These are phyloP conservation scores for Penicillium sp. DNA, from an alignment of 2,329 filamentous ascomycete species.

Conservation along the genomic window DNA sequence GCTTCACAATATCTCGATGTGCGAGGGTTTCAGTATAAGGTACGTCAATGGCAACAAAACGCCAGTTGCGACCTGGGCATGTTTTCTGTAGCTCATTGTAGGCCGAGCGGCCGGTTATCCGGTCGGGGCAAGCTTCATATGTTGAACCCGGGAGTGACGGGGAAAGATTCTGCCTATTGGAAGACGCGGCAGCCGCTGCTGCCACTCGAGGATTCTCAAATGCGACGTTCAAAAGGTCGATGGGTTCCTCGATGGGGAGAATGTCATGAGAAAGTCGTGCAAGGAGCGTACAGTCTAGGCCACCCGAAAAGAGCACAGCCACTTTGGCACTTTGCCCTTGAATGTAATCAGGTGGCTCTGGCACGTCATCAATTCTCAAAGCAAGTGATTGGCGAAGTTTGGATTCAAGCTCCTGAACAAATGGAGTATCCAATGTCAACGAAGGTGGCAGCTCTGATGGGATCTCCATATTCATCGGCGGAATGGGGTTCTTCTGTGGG, in stretches of 20 bases:
- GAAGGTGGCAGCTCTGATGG: slow-evolving; percentile 31
- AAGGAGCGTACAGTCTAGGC: slow-evolving; percentile 86
- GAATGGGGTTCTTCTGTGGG: slow-evolving; percentile 43
- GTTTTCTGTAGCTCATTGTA: slow-evolving; percentile 69
- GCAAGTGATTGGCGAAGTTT: slow-evolving; percentile 63
- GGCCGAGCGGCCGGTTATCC: slow-evolving; percentile 79
- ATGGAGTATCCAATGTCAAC: slow-evolving; percentile 45
- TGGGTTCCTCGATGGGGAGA: slow-evolving; percentile 64
- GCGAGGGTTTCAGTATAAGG: slow-evolving; percentile 72
- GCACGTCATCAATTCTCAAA: slow-evolving; percentile 66
- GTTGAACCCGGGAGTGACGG: slow-evolving; percentile 21
- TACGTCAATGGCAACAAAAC: slow-evolving; percentile 78
- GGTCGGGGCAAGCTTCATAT: slow-evolving; percentile 87
- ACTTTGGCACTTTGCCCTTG: slow-evolving; percentile 46
- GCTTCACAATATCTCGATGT: slow-evolving; percentile 69
- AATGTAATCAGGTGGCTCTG: slow-evolving; percentile 51
- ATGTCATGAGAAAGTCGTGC: slow-evolving; percentile 78
- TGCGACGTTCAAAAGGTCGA: slow-evolving; percentile 92
- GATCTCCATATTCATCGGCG: slow-evolving; percentile 44
- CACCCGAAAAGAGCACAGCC: slow-evolving; percentile 89
- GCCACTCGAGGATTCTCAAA: slow-evolving; percentile 88
- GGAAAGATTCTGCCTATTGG: slow-evolving; percentile 37
- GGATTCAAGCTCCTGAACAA: slow-evolving; percentile 55
- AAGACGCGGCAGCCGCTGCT: slow-evolving; percentile 54
- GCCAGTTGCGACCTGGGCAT: slow-evolving; percentile 73